Percentiles rank a stretch among this genome's conserved stretches.
These are phyloP conservation scores for Dothideomycetidae sp. DNA, from an alignment of 2,329 filamentous ascomycete genomes.

Conservation along the genomic window DNA sequence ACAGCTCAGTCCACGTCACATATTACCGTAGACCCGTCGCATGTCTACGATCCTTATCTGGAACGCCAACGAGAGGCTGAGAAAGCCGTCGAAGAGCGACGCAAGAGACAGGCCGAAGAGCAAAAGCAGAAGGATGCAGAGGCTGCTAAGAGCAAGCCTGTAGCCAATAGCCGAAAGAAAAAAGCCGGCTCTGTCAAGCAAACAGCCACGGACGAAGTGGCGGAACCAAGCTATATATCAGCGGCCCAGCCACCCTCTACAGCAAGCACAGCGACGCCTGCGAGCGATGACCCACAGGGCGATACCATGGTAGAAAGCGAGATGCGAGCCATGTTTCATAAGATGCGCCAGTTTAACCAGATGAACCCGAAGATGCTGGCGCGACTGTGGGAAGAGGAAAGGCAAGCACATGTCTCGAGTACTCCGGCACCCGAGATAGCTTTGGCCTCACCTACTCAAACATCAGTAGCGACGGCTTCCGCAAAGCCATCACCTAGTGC, in stretches of 20 bases:
- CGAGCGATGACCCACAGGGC: not conserved
- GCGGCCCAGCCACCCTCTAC: conserved; percentile 5
- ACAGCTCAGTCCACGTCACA: conserved; percentile 21
- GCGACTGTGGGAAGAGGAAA: conserved; percentile 42
- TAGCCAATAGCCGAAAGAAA: not conserved
- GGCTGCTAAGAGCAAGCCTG: conserved; percentile 3
- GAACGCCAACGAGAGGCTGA: conserved; percentile 19
- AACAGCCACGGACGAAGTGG: not conserved
- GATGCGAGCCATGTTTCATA: conserved; percentile 41
- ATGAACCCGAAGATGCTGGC: conserved; percentile 42
- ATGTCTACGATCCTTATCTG: conserved; percentile 40
- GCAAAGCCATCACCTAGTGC: not conserved
- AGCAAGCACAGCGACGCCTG: conserved; percentile 5
- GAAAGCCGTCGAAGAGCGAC: conserved; percentile 20
- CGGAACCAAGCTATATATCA: conserved; percentile 1
- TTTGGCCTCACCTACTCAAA: conserved; percentile 1
- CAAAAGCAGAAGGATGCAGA: not conserved
- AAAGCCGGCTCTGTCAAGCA: not conserved
- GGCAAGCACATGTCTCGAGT: conserved; percentile 22
- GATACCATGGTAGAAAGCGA: conserved; percentile 30
- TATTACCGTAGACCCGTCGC: conserved; percentile 38
- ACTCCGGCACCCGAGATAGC: not conserved
- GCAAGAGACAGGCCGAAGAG: conserved; percentile 11
- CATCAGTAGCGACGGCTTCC: not conserved
- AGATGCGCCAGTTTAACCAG: conserved; percentile 42